A percentile compares a stretch with the other conserved stretches of the same genome.
phyloP scores from a whole-genome alignment of 2,329 filamentous ascomycete species.

The Aspergillus sp. region DNA sequence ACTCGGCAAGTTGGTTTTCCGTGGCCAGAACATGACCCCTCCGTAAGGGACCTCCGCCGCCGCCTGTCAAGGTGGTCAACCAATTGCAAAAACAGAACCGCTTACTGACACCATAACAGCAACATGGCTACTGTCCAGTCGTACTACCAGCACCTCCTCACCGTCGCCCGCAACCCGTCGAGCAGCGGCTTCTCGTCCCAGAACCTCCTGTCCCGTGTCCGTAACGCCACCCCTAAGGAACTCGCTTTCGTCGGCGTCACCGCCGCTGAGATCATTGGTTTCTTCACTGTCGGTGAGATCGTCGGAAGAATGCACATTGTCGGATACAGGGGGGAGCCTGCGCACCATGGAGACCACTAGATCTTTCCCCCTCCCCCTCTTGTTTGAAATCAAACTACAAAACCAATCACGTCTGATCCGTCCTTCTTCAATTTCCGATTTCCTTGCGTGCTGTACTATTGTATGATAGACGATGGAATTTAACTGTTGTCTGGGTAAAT shows the following conservation, averaged over 20 bases:
- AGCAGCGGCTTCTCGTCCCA: constrained; percentile 50
- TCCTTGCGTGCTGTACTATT: constrained; percentile 31
- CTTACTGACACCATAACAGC: constrained; percentile 39
- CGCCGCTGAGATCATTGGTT: constrained; percentile 78
- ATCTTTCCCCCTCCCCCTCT: background rate
- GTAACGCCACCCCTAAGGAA: constrained; percentile 64
- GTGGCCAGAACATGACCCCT: constrained; percentile 81
- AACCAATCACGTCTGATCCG: constrained; percentile 18
- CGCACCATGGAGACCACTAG: constrained; percentile 30
- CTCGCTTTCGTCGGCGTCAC: constrained; percentile 67
- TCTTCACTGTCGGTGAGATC: constrained; percentile 98
- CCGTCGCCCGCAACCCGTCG: constrained; percentile 62
- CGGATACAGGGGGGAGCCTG: constrained; percentile 70
- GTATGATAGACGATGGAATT: constrained; percentile 43
- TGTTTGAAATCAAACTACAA: constrained; percentile 8
- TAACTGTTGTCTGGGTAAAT: constrained; percentile 34
- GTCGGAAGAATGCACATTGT: constrained; percentile 91
- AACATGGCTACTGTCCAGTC: constrained; percentile 72
- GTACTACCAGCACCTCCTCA: constrained; percentile 70
- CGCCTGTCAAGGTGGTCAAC: background rate
- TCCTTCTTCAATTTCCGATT: constrained; percentile 26
- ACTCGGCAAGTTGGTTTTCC: constrained; percentile 78
- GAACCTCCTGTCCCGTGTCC: constrained; percentile 49
- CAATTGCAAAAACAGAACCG: background rate
- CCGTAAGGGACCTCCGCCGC: constrained; percentile 59